Base-by-base conservation (phyloP, 306 rosid genomes). In the Lupinus albus region DNA sequence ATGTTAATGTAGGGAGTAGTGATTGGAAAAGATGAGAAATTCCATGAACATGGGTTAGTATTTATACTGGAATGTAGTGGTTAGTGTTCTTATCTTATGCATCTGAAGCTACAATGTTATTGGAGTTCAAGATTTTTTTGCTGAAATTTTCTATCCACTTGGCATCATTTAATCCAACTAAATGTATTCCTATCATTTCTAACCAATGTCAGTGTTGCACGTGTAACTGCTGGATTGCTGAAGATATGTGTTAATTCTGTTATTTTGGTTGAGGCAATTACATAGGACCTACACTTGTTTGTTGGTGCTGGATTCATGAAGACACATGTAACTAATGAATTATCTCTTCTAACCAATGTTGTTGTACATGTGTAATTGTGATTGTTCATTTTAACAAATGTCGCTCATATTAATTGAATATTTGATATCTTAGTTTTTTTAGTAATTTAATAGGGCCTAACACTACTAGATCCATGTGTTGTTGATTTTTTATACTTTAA, bases 81-180 rank as follows among this genome's bases (percentile, higher is more conserved):
- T 63, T 15, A n/a, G 9, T 1, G 12, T 4, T 70, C 81, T 77
- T 77, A 77, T 77, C 81, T 47, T 7, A n/a, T 49, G 35, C 56
- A 77, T 70, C 81, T 39, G 47, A 63, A 25, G 50, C 56, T 38
- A 9, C 38, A 63, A 3, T 70, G 41, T 64, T 33, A 70, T 77
- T 77, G 81, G 81, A 21, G 50, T 55, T 61, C 3, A 0, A 48
- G 81, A 77, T 77, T 77, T 33, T 63, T 30, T 7, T 42, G 8
- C 0, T 63, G 50, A 0, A 2, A 6, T 57, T 30, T 11, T 32
- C 4, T 8, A 4, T 57, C 64, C 67, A 70, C 67, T 33, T 76
- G 81, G 55, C 81, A 76, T 14, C 17, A 6, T 66, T 12, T 39
- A 70, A 70, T 76, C 76, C 72, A 70, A 70, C 61, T 8, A 54